Conservation (phyloP, 331 rosid species). For the Acacia pycnantha region DNA sequence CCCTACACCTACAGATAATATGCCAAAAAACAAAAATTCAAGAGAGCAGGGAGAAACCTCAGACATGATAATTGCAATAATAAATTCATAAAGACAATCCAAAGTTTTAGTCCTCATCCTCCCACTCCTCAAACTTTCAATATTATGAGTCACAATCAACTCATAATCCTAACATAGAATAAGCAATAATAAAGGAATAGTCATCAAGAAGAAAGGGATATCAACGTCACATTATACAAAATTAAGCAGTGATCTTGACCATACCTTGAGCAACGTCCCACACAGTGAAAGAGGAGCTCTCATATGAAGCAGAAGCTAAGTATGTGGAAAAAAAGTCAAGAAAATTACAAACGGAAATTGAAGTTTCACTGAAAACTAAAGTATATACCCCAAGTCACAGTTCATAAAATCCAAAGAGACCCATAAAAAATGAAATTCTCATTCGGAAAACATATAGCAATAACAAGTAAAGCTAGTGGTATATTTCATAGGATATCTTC, state of each 20-base stretch:
- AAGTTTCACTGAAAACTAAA: neutral
- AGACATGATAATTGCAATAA: neutral
- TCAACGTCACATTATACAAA: slow-evolving; percentile 15
- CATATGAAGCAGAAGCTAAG: slow-evolving; percentile 88
- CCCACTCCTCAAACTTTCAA: neutral
- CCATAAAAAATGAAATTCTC: neutral
- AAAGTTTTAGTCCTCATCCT: neutral
- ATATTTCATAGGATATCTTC: slow-evolving; percentile 79
- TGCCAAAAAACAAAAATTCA: slow-evolving; percentile 12
- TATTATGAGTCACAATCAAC: slow-evolving; percentile 4
- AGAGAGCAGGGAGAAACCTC: slow-evolving; percentile 8
- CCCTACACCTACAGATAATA: slow-evolving; percentile 61
- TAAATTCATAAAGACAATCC: slow-evolving; percentile 7
- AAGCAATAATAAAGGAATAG: neutral
- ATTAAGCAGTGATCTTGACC: slow-evolving; percentile 9
- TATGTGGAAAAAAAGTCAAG: slow-evolving; percentile 65
- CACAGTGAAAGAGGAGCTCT: slow-evolving; percentile 80
- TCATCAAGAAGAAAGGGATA: neutral
- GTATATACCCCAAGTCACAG: neutral
- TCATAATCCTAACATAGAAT: neutral
- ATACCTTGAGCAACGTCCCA: slow-evolving; percentile 99
- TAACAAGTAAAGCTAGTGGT: neutral
- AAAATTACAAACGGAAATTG: slow-evolving; percentile 26
- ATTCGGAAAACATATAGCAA: slow-evolving; percentile 9
- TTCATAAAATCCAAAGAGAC: neutral